These are phyloP conservation scores for Spinellus fusiger DNA, from an alignment of 192 early-diverging fungal species.

Conservation along the genomic window DNA sequence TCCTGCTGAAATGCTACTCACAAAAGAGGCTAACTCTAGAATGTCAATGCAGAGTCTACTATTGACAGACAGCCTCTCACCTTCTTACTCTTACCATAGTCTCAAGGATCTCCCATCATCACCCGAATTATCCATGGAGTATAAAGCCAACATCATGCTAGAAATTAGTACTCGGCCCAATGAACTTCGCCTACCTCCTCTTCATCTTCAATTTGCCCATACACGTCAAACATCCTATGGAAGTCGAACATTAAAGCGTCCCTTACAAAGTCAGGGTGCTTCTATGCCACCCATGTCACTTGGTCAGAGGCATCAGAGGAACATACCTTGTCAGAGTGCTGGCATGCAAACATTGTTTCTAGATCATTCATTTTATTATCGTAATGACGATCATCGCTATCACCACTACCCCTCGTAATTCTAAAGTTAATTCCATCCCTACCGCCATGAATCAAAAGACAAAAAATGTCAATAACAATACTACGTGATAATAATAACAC, in stretches of 20 bases:
- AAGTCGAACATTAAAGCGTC: no score
- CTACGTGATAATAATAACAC: no score
- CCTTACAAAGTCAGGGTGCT: no score
- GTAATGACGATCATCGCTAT: not conserved
- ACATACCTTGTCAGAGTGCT: no score
- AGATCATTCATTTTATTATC: not conserved
- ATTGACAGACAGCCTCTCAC: not conserved
- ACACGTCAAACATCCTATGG: no score
- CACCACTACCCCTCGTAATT: not conserved
- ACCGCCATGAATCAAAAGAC: not conserved
- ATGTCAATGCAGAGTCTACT: slow-evolving; percentile 8
- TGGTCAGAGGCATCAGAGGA: no score
- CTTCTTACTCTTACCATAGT: no score
- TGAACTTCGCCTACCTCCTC: not conserved
- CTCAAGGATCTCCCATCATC: no score
- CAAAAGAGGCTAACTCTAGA: not conserved
- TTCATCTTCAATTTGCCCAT: not conserved
- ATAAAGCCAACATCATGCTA: not conserved
- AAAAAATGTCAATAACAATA: no score
- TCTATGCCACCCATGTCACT: no score
- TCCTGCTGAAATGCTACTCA: slow-evolving; percentile 1
- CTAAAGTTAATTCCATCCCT: no score
- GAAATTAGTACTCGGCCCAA: not conserved
- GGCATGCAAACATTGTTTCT: not conserved
- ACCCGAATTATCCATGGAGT: no score